Conservation (phyloP, 306 rosid genomes). For the Betula pendula region DNA sequence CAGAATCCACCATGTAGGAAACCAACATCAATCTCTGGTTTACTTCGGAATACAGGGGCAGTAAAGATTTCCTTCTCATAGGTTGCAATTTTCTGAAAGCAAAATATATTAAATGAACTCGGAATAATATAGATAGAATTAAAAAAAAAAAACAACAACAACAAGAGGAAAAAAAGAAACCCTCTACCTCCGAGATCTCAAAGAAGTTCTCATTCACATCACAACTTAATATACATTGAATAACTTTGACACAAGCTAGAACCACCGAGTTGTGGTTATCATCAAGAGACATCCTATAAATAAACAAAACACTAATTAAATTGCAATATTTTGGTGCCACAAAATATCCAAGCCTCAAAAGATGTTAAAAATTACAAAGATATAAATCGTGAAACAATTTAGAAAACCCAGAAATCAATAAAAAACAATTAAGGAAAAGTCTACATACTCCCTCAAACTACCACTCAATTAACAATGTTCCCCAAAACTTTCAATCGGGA, state of each 20-base stretch:
- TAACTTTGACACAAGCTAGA: conserved; percentile 71
- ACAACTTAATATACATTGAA: conserved; percentile 69
- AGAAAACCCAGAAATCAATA: not conserved
- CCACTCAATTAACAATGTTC: no score
- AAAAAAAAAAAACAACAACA: conserved; percentile 9
- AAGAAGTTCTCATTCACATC: conserved; percentile 78
- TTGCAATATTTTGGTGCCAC: conserved; percentile 4
- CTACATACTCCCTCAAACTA: no score
- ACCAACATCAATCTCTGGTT: conserved; percentile 75
- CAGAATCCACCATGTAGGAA: conserved; percentile 91
- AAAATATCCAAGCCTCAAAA: not conserved
- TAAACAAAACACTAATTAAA: conserved; percentile 22
- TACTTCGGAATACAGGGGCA: conserved; percentile 89
- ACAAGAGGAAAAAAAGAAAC: not conserved
- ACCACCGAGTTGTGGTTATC: conserved; percentile 87
- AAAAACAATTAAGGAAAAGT: no score
- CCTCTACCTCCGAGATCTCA: conserved; percentile 62
- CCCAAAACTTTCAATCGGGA: no score
- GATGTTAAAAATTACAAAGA: conserved; percentile 1
- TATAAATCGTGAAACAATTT: not conserved
- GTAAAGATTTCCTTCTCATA: conserved; percentile 61
- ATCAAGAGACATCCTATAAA: conserved; percentile 79
- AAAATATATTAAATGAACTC: conserved; percentile 22
- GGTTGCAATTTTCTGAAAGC: conserved; percentile 57
- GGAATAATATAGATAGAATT: conserved; percentile 13